Percentiles rank a stretch among this genome's conserved stretches.
Conservation (phyloP, 139 green algal species). For the Ulvella scutata region DNA sequence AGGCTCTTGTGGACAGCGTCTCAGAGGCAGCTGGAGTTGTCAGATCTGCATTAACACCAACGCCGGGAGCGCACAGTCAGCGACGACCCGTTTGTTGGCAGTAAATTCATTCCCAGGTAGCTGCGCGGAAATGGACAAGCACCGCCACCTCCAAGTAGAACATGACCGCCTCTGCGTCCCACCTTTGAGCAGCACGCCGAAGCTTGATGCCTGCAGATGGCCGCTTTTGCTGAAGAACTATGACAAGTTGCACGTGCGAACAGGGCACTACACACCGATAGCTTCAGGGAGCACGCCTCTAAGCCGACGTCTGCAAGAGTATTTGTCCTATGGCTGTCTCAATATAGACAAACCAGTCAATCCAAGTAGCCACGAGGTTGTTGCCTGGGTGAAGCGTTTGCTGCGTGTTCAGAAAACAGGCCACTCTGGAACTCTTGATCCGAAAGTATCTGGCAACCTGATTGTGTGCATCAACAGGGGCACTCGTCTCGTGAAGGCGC, state of each 20-base stretch:
- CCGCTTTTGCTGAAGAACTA: conserved; percentile 96
- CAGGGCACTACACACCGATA: conserved; percentile 97
- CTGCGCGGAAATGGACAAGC: too few species aligned
- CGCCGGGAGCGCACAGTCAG: too few species aligned
- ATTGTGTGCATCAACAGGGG: conserved; percentile 97
- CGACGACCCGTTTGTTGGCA: too few species aligned
- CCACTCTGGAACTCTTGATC: conserved; percentile 91
- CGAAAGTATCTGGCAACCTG: conserved; percentile 88
- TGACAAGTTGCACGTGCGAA: conserved; percentile 82
- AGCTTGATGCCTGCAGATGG: conserved; percentile 88
- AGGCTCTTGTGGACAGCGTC: too few species aligned
- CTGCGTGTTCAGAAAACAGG: conserved; percentile 97
- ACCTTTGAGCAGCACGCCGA: conserved; percentile 28
- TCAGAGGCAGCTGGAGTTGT: too few species aligned
- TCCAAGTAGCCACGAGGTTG: conserved; percentile 91
- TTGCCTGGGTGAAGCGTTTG: conserved; percentile 93
- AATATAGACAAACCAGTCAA: conserved; percentile 99
- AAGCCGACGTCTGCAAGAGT: conserved; percentile 72
- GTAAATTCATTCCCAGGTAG: too few species aligned
- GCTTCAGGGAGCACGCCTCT: conserved; percentile 80
- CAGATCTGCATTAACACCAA: too few species aligned
- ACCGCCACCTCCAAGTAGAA: too few species aligned
- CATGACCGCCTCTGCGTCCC: too few species aligned
- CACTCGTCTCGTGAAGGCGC: conserved; percentile 94
- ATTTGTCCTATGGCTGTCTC: conserved; percentile 89